Percentiles rank a stretch among this genome's conserved stretches.
Conservation (phyloP, 495 filamentous ascomycete species). For the Neurospora discreta region DNA sequence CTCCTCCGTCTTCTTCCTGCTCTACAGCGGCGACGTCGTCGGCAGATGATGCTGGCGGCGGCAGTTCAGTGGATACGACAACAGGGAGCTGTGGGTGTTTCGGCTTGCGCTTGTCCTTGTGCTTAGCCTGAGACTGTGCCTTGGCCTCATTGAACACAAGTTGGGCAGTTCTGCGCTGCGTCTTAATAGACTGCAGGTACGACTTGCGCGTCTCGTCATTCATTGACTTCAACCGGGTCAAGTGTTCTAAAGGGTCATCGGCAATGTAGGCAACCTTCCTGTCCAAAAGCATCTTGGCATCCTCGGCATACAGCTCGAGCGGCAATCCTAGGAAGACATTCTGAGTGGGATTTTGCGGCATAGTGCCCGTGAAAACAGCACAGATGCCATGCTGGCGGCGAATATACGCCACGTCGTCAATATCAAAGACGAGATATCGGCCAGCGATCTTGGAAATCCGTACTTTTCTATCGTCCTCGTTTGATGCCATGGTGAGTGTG, state of each 20-base stretch:
- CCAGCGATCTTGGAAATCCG: constrained; percentile 73
- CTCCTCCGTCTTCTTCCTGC: constrained; percentile 12
- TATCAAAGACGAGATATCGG: constrained; percentile 83
- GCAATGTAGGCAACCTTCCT: constrained; percentile 67
- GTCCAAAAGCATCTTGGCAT: constrained; percentile 74
- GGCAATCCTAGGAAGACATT: constrained; percentile 90
- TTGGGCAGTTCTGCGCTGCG: constrained; percentile 30
- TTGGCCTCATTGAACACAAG: constrained; percentile 26
- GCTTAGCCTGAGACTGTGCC: constrained; percentile 20
- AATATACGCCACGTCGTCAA: constrained; percentile 68
- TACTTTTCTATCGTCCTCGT: constrained; percentile 29
- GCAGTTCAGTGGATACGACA: neutral
- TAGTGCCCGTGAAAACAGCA: constrained; percentile 73
- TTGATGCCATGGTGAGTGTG: constrained; percentile 16
- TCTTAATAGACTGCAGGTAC: constrained; percentile 31
- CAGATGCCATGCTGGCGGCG: constrained; percentile 76
- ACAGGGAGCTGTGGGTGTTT: neutral
- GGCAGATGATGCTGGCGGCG: neutral
- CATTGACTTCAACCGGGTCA: constrained; percentile 45
- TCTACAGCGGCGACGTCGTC: constrained; percentile 5
- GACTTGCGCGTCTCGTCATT: constrained; percentile 40
- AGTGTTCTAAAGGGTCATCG: constrained; percentile 62
- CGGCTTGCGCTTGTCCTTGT: constrained; percentile 20
- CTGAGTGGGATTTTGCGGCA: constrained; percentile 86
- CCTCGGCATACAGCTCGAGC: constrained; percentile 81